A percentile compares a stretch with the other conserved stretches of the same genome.
phyloP scores from a whole-genome alignment of 805 yeast species.

The Candida xyloterini region DNA sequence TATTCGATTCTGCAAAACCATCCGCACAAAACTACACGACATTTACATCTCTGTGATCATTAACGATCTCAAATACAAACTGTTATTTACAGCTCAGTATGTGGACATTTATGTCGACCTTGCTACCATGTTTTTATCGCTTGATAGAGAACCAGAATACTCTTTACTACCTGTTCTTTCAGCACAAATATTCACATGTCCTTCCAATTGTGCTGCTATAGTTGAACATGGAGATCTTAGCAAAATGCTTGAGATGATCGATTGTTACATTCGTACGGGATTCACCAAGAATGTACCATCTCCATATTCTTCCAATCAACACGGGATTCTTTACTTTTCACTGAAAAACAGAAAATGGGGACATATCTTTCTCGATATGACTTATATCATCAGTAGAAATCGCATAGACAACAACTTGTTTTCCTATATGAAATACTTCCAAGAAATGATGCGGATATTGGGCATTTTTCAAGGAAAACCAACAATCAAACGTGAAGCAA shows the following conservation, averaged over 20 bases:
- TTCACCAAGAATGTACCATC: slow-evolving; percentile 34
- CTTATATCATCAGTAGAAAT: slow-evolving; percentile 72
- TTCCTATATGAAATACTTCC: slow-evolving; percentile 43
- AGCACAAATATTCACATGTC: slow-evolving; percentile 87
- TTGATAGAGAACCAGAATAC: slow-evolving; percentile 87
- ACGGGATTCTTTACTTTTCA: slow-evolving; percentile 36
- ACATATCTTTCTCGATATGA: slow-evolving; percentile 74
- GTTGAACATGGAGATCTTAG: slow-evolving; percentile 62
- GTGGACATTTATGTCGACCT: slow-evolving; percentile 78
- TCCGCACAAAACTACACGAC: slow-evolving; percentile 58
- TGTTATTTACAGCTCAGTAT: slow-evolving; percentile 69
- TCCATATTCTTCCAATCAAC: slow-evolving; percentile 41
- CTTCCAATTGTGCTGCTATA: slow-evolving; percentile 67
- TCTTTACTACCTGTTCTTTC: slow-evolving; percentile 72
- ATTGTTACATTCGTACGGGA: slow-evolving; percentile 58
- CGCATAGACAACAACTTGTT: slow-evolving; percentile 48
- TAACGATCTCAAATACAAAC: slow-evolving; percentile 53
- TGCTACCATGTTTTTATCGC: slow-evolving; percentile 62
- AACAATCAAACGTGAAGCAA: slow-evolving; percentile 67
- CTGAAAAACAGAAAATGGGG: slow-evolving; percentile 73
- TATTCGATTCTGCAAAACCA: slow-evolving; percentile 64
- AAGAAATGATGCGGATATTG: slow-evolving; percentile 62
- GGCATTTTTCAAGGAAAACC: slow-evolving; percentile 76
- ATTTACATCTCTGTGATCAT: slow-evolving; percentile 63
- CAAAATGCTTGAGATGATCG: slow-evolving; percentile 58